phyloP scores from a whole-genome alignment of 106 monocot genomes.

The Xerophyta viscosa region DNA sequence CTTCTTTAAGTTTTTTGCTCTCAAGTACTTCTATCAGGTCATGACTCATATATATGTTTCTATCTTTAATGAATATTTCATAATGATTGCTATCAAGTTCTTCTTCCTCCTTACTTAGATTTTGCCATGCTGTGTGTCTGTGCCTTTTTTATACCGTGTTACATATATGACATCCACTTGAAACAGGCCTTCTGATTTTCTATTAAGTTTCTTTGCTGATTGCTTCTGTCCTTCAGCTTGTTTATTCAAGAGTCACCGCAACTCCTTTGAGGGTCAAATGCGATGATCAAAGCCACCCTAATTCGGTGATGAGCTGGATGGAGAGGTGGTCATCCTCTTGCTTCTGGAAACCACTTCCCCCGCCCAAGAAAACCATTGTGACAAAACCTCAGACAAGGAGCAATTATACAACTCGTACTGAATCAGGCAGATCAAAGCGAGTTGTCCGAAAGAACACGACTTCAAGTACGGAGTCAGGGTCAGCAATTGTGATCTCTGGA shows the following conservation, averaged over 20 bases:
- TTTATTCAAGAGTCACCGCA: constrained; percentile 29
- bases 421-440: constrained; percentile 64
- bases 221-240: constrained; percentile 35
- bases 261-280: constrained; percentile 57
- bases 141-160: no score
- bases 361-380: constrained; percentile 23
- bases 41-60: no score
- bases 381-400: constrained; percentile 39
- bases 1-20: no score
- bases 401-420: constrained; percentile 45
- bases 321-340: constrained; percentile 63
- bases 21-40: no score
- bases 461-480: constrained; percentile 18
- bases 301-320: constrained; percentile 65
- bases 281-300: constrained; percentile 36
- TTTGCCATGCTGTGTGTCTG: no score
- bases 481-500: constrained; percentile 14
- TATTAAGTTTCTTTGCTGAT: no score
- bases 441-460: constrained; percentile 31
- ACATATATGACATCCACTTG: no score
- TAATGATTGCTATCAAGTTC: no score
- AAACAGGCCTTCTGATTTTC: no score
- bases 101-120: no score
- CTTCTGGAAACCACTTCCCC: constrained; percentile 50
- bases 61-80: no score